phyloP scores from a whole-genome alignment of 2,329 filamentous ascomycete species.

The Colletotrichum sp. region DNA sequence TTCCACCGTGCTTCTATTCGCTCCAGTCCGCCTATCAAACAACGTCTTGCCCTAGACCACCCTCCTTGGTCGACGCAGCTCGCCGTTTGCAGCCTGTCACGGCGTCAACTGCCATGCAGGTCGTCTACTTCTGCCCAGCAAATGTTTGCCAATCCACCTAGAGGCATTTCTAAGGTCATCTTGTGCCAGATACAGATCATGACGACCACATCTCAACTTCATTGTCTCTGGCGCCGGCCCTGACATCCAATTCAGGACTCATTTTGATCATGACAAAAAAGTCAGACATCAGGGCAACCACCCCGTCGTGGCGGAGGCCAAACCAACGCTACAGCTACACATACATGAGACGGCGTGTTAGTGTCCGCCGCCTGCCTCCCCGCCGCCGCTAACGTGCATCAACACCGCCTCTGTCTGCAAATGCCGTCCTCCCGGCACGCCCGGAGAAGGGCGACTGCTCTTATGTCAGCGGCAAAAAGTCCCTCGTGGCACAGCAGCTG shows the following conservation, averaged over 20 bases:
- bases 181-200: neutral
- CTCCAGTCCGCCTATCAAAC: slow-evolving; percentile 7
- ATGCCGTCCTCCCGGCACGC: neutral
- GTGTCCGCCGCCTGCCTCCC: neutral
- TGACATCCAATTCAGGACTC: neutral
- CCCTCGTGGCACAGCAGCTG: neutral
- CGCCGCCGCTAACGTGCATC: neutral
- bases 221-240: neutral
- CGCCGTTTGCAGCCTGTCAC: neutral
- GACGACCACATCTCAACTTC: neutral
- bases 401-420: slow-evolving; percentile 1
- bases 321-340: neutral
- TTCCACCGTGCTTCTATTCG: slow-evolving; percentile 10
- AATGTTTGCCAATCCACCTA: neutral
- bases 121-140: neutral
- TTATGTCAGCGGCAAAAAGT: slow-evolving; percentile 7
- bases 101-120: neutral
- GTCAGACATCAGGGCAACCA: neutral
- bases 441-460: neutral
- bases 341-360: neutral
- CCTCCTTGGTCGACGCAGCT: neutral
- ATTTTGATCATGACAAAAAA: neutral
- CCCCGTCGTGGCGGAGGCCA: neutral
- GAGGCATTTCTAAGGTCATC: neutral
- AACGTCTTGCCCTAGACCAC: neutral